These are phyloP conservation scores for Sedum album DNA, from an alignment of 164 flowering plant species.

Conservation along the genomic window DNA sequence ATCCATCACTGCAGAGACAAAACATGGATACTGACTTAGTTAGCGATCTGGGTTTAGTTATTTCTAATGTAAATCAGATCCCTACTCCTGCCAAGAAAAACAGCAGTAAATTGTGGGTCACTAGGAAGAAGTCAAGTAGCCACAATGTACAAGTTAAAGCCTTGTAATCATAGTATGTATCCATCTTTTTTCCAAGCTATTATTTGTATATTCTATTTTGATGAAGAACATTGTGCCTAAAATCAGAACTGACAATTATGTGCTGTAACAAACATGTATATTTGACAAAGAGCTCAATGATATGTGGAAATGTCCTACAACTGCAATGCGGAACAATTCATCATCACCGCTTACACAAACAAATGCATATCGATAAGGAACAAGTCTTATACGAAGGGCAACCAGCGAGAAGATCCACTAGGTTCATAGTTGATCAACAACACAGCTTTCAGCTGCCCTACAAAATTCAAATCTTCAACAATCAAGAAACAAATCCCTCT, in stretches of 20 bases:
- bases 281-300: too few species aligned
- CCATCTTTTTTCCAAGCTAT: too few species aligned
- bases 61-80: constrained; percentile 29
- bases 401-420: constrained; percentile 66
- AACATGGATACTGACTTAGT: constrained; percentile 16
- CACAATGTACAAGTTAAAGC: background rate
- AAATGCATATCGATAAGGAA: background rate
- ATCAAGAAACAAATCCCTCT: background rate
- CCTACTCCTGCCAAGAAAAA: constrained; percentile 46
- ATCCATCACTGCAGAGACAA: constrained; percentile 32
- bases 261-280: too few species aligned
- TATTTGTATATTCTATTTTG: too few species aligned
- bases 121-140: background rate
- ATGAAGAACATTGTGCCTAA: too few species aligned
- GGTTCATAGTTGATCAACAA: constrained; percentile 81
- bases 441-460: constrained; percentile 80
- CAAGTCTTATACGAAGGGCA: constrained; percentile 59
- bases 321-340: too few species aligned
- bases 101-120: constrained; percentile 30
- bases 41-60: constrained; percentile 15
- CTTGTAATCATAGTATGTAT: background rate
- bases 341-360: too few species aligned
- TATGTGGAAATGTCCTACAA: too few species aligned
- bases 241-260: too few species aligned
- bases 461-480: constrained; percentile 4